Percentiles rank a stretch among this genome's conserved stretches.
phyloP scores from a whole-genome alignment of 2,329 filamentous ascomycete species.

The Cladosporium sp. region DNA sequence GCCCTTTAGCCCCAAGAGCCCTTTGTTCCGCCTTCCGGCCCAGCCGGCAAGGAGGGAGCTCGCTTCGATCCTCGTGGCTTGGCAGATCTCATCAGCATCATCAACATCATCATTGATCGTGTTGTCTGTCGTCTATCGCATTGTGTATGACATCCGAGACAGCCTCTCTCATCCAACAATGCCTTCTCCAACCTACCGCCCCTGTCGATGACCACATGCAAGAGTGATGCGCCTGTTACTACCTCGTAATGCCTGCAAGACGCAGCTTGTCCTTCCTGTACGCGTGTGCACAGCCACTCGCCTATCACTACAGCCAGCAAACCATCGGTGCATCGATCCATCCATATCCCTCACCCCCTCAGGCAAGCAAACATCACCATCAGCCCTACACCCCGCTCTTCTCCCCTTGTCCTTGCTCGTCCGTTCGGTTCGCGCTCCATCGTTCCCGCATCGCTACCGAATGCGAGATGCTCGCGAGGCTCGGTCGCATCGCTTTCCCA shows the following conservation, averaged over 20 bases:
- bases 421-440: not conserved
- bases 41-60: not conserved
- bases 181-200: not conserved
- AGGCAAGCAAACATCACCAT: not conserved
- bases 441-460: constrained; percentile 10
- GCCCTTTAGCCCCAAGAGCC: too few relatives aligned
- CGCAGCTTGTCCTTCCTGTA: not conserved
- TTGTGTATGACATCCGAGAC: not conserved
- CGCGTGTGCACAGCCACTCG: not conserved
- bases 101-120: not conserved
- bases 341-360: not conserved
- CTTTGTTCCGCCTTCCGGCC: constrained; percentile 4
- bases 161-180: not conserved
- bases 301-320: not conserved
- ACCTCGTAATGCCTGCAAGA: not conserved
- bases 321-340: not conserved
- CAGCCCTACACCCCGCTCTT: constrained; percentile 7
- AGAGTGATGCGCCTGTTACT: not conserved
- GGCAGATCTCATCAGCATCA: not conserved
- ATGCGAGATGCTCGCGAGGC: not conserved
- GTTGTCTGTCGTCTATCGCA: not conserved
- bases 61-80: not conserved
- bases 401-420: not conserved
- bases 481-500: not conserved
- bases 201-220: not conserved